Evolutionary conservation across 2,329 filamentous ascomycete species (phyloP), one percentile per base, ranked within the genome.

Genomic region (Orbilia blumenaviensis): DNA sequence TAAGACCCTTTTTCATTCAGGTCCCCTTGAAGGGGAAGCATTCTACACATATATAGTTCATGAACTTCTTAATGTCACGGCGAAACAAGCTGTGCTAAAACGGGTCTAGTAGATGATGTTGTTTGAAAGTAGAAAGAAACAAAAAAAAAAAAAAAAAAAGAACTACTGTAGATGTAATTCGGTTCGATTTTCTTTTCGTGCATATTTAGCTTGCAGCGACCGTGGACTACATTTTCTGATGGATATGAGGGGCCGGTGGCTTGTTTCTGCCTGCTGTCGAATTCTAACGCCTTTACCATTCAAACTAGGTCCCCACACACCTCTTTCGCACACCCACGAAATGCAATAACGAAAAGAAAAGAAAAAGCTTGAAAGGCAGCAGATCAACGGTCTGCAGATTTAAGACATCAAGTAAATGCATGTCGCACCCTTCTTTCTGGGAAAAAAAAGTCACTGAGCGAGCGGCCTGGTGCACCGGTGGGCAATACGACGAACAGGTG

Each of bases 391-490:
- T 41, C 38, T 66, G 63, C 54, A 46, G 7, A 48, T 38, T 34
- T 56, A 67, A 75, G 71, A 75, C 71, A 74, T 46, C 42, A 10
- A 60, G 58, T 16, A 52, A 21, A 42, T 73, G 50, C 68, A 63
- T 67, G 71, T 75, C 71, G 63, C 71, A 75, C 46, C 52, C 29
- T 56, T 56, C 52, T 56, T 10, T 34, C 62, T 62, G 52, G 42
- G 56, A 54, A 61, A 66, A 44, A 29, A 27, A n/a, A n/a, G n/a
- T n/a, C n/a, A n/a, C n/a, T n/a, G 34, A n/a, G 64, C 50, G 16
- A 38, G 29, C 38, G n/a, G n/a, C n/a, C n/a, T n/a, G n/a, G n/a
- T n/a, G n/a, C n/a, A n/a, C 29, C 29, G 56, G 27, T 42, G 52
- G 41, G 38, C 36, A 56, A 74, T 74, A 27, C 29, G 52, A 48